Evolutionary conservation across 768 basidiomycete species (phyloP).

Genomic region (Termitomyces sp.): DNA sequence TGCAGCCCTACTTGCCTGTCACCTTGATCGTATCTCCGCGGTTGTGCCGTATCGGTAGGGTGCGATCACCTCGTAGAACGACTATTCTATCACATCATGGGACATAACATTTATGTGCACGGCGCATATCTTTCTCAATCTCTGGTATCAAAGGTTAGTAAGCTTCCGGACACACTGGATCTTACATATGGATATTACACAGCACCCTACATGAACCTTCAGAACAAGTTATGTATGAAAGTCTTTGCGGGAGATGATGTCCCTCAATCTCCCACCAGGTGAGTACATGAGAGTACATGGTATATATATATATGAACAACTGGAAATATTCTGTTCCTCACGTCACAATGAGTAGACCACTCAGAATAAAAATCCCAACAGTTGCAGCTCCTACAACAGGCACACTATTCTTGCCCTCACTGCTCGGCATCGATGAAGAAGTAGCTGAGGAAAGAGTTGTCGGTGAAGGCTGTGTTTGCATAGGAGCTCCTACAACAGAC

Average conservation of each 20-base stretch:
- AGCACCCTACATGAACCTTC: background rate
- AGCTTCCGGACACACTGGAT: background rate
- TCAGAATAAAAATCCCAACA: constrained; percentile 4
- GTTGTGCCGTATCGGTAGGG: background rate
- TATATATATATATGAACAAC: background rate
- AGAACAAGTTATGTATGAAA: background rate
- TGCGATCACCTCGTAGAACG: background rate
- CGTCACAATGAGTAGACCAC: background rate
- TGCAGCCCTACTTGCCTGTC: background rate
- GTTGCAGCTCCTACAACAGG: background rate
- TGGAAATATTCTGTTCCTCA: background rate
- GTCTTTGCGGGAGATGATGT: background rate
- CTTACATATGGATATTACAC: background rate
- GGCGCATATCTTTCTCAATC: background rate
- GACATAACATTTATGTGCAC: too few relatives aligned
- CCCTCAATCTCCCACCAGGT: background rate
- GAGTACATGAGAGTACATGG: background rate
- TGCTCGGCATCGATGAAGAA: too few relatives aligned
- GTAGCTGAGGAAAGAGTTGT: too few relatives aligned
- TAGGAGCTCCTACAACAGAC: background rate
- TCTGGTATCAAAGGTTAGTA: background rate
- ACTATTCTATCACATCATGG: too few relatives aligned
- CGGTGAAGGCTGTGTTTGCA: too few relatives aligned
- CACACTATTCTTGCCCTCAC: background rate
- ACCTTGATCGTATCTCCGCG: background rate